A percentile compares a stretch with the other conserved stretches of the same genome.
Conservation (phyloP, 1,284 basidiomycete species). For the Dichomitus squalens region DNA sequence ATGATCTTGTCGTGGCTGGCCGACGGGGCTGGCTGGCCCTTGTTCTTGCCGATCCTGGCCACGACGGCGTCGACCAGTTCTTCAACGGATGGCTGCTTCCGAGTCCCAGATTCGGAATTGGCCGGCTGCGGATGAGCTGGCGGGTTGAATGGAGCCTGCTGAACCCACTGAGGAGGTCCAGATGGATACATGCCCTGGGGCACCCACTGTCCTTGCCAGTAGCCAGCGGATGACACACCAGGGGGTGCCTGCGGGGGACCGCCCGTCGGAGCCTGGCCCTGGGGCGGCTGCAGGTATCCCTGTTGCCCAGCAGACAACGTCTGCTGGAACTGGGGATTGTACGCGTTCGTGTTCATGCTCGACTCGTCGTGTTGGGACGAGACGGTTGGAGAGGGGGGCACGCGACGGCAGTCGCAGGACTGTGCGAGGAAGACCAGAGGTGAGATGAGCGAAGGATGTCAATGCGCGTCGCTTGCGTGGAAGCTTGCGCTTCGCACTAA, state of each 20-base stretch:
- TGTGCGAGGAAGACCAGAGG: neutral
- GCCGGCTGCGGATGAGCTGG: neutral
- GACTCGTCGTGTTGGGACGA: neutral
- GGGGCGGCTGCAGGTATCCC: neutral
- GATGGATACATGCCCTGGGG: neutral
- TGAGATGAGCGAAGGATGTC: too few species aligned
- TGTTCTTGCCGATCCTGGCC: neutral
- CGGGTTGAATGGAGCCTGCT: neutral
- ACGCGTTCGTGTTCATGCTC: neutral
- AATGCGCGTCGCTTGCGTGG: too few species aligned
- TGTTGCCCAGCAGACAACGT: neutral
- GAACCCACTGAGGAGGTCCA: neutral
- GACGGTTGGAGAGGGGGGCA: neutral
- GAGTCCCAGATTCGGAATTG: neutral
- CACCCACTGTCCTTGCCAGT: neutral
- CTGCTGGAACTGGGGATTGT: neutral
- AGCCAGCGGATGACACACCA: too few species aligned
- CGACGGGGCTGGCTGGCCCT: neutral
- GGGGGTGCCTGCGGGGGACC: neutral
- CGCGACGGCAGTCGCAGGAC: neutral
- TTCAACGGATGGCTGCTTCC: neutral
- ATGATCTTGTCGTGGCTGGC: conserved; percentile 2
- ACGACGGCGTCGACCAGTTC: neutral
- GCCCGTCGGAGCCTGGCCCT: neutral
- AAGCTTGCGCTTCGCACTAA: too few species aligned